phyloP scores from a whole-genome alignment of 371 early-diverging fungal genomes.

The Circinella umbellata region DNA sequence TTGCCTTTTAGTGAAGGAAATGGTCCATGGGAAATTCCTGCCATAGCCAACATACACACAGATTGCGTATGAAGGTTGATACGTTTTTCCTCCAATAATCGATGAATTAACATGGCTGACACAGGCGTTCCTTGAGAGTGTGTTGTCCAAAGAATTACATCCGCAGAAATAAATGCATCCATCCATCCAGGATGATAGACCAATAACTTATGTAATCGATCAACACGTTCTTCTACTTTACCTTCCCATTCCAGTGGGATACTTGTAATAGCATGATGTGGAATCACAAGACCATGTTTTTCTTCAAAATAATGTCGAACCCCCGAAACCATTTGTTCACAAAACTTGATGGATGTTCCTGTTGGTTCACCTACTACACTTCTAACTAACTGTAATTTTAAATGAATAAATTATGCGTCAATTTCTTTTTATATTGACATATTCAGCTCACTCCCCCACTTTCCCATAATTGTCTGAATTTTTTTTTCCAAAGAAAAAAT shows the following conservation, averaged over 20 bases:
- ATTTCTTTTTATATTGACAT: too few relatives aligned
- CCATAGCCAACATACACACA: slow-evolving; percentile 87
- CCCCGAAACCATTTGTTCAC: slow-evolving; percentile 81
- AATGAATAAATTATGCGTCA: too few relatives aligned
- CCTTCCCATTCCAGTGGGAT: slow-evolving; percentile 94
- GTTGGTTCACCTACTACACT: slow-evolving; percentile 92
- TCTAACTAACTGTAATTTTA: slow-evolving; percentile 48
- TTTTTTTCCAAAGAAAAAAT: background rate
- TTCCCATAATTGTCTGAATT: background rate
- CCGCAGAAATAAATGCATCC: slow-evolving; percentile 69
- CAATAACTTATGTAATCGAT: slow-evolving; percentile 72
- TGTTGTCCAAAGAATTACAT: slow-evolving; percentile 86
- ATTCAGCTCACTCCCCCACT: too few relatives aligned
- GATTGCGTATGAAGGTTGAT: slow-evolving; percentile 75
- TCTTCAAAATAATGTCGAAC: slow-evolving; percentile 63
- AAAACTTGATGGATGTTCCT: slow-evolving; percentile 88
- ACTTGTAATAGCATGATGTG: slow-evolving; percentile 66
- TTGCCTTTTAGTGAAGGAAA: slow-evolving; percentile 84
- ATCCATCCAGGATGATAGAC: slow-evolving; percentile 56
- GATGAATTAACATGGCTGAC: slow-evolving; percentile 77
- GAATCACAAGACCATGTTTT: slow-evolving; percentile 62
- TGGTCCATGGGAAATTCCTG: slow-evolving; percentile 92
- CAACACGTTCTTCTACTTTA: slow-evolving; percentile 85
- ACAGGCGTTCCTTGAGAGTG: slow-evolving; percentile 97
- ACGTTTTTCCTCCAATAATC: slow-evolving; percentile 71